Percentiles rank a stretch among this genome's conserved stretches.
phyloP scores from a whole-genome alignment of 176 grass and related monocot species.

The Triticum urartu region DNA sequence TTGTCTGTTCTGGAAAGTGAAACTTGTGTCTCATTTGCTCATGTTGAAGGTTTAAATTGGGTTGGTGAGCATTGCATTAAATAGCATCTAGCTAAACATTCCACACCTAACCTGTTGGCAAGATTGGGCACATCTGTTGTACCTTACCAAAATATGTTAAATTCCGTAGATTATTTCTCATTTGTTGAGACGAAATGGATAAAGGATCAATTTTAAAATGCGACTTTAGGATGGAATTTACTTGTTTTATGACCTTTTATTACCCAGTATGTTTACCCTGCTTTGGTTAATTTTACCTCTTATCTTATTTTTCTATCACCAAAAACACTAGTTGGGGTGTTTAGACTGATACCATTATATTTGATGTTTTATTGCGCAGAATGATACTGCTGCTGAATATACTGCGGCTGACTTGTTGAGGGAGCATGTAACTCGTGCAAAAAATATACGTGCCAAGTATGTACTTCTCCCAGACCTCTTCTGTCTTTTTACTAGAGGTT shows the following conservation, averaged over 20 bases:
- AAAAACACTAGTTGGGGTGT: neutral
- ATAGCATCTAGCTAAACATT: neutral
- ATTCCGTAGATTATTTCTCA: neutral
- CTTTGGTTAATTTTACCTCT: neutral
- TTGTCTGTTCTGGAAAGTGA: neutral
- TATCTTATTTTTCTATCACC: neutral
- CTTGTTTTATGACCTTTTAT: neutral
- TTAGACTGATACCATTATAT: conserved; percentile 6
- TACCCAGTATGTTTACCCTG: neutral
- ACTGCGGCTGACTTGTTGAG: conserved; percentile 46
- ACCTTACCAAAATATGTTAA: neutral
- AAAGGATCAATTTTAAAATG: conserved; percentile 7
- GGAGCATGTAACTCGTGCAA: conserved; percentile 56
- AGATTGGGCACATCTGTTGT: conserved; percentile 7
- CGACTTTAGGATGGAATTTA: neutral
- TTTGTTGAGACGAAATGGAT: neutral
- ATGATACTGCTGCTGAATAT: conserved; percentile 37
- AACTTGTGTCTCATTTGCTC: conserved; percentile 19
- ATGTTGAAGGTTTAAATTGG: neutral
- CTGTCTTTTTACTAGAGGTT: neutral
- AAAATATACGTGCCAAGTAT: conserved; percentile 58
- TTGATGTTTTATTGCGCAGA: conserved; percentile 46
- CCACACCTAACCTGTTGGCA: conserved; percentile 8
- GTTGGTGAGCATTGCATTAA: neutral
- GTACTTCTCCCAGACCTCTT: neutral